Evolutionary conservation across 495 filamentous ascomycete species (phyloP).

Genomic region (Annulohypoxylon nitens): DNA sequence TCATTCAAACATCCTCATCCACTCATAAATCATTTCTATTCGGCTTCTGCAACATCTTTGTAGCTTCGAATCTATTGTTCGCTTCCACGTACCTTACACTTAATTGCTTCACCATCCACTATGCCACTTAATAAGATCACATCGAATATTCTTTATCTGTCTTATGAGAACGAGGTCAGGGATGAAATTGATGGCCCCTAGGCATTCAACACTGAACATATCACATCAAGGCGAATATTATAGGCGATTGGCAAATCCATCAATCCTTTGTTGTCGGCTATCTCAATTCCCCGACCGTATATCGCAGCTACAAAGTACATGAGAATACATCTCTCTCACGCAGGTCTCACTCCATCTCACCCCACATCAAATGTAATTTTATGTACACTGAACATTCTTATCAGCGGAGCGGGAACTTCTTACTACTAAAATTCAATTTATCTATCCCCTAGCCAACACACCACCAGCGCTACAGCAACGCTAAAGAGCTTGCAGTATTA

Average conservation of each 20-base stretch:
- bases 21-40: slow-evolving; percentile 27
- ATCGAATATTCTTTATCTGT: not conserved
- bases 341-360: slow-evolving; percentile 2
- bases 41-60: slow-evolving; percentile 33
- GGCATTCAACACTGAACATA: not conserved
- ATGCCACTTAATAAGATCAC: slow-evolving; percentile 27
- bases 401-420: slow-evolving; percentile 29
- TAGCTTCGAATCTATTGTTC: slow-evolving; percentile 21
- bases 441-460: slow-evolving; percentile 37
- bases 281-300: not conserved
- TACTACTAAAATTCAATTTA: slow-evolving; percentile 23
- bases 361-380: not conserved
- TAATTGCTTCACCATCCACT: slow-evolving; percentile 27
- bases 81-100: slow-evolving; percentile 21
- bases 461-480: slow-evolving; percentile 8
- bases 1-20: slow-evolving; percentile 28
- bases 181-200: slow-evolving; percentile 10
- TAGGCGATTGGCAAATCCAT: not conserved
- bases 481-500: slow-evolving; percentile 37
- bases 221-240: not conserved
- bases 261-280: slow-evolving; percentile 17
- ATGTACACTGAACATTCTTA: slow-evolving; percentile 9
- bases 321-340: slow-evolving; percentile 11
- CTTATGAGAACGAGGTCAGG: slow-evolving; percentile 20
- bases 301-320: slow-evolving; percentile 1